A percentile compares a stretch with the other conserved stretches of the same genome.
These are phyloP conservation scores for Apiotrichum domesticum DNA, from an alignment of 1,284 basidiomycete species.

Conservation along the genomic window DNA sequence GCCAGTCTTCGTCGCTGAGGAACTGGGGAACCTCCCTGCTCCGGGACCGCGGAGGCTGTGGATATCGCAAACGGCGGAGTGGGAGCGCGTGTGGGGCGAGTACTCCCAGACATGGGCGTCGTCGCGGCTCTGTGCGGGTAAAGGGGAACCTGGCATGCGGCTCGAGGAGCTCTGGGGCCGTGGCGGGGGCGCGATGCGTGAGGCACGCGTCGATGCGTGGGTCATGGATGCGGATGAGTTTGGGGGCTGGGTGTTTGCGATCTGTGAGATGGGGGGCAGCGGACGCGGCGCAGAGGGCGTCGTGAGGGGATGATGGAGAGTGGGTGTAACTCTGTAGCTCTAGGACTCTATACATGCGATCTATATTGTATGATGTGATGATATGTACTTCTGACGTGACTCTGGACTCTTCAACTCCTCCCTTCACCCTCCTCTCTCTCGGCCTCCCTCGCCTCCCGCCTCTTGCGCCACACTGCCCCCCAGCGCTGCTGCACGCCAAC, in stretches of 20 bases:
- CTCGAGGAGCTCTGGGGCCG: constrained; percentile 2
- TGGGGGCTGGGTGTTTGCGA: background rate
- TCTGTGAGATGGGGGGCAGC: constrained; percentile 4
- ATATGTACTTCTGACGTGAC: too few relatives aligned
- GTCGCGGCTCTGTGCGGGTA: background rate
- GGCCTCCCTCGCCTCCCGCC: background rate
- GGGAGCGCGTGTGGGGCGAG: background rate
- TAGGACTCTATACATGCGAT: too few relatives aligned
- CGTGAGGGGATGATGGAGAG: too few relatives aligned
- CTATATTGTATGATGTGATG: too few relatives aligned
- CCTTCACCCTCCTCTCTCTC: too few relatives aligned
- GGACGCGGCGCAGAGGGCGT: background rate
- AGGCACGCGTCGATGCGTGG: constrained; percentile 1
- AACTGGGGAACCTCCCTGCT: constrained; percentile 4
- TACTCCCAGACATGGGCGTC: background rate
- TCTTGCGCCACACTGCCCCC: constrained; percentile 5
- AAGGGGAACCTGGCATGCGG: background rate
- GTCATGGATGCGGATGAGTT: background rate
- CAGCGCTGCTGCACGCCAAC: constrained; percentile 10
- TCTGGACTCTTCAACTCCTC: too few relatives aligned
- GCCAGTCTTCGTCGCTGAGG: constrained; percentile 5
- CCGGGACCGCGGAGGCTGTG: constrained; percentile 4
- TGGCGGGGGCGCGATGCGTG: background rate
- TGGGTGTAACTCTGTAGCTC: too few relatives aligned
- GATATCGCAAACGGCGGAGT: background rate